phyloP scores from a whole-genome alignment of 2,329 filamentous ascomycete species.

The Diaporthe sp. region DNA sequence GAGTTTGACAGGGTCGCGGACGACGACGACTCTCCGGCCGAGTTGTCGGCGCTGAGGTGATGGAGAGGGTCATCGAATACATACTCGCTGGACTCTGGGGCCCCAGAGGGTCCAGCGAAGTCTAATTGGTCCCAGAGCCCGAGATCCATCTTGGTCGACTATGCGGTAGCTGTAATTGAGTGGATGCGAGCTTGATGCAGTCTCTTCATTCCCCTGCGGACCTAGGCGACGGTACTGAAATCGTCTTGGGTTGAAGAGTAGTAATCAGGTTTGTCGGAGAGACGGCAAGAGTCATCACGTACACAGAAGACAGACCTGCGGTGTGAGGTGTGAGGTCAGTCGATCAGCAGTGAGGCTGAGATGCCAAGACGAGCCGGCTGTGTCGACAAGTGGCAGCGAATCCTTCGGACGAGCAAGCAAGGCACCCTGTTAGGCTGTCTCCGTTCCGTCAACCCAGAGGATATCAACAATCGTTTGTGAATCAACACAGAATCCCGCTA shows the following conservation, averaged over 20 bases:
- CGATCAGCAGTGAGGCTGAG: constrained; percentile 20
- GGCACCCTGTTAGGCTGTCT: constrained; percentile 6
- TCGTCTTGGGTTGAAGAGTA: not conserved
- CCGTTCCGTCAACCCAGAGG: not conserved
- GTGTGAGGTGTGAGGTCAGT: not conserved
- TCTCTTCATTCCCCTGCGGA: not conserved
- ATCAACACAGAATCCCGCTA: too few relatives aligned
- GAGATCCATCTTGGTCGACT: not conserved
- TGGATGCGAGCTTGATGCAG: not conserved
- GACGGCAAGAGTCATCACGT: not conserved
- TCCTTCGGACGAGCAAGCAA: not conserved
- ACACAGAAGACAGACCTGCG: not conserved
- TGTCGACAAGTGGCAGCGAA: not conserved
- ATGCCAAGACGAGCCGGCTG: constrained; percentile 9
- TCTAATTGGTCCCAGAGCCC: not conserved
- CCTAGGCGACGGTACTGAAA: too few relatives aligned
- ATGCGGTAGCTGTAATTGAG: too few relatives aligned
- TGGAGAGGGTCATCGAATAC: not conserved
- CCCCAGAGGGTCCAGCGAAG: not conserved
- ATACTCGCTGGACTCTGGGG: not conserved
- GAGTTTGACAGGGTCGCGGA: not conserved
- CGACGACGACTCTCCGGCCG: not conserved
- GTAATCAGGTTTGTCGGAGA: not conserved
- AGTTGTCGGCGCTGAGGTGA: not conserved
- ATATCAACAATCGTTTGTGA: not conserved